phyloP scores from a whole-genome alignment of 768 basidiomycete genomes.

The Collybia sordida region DNA sequence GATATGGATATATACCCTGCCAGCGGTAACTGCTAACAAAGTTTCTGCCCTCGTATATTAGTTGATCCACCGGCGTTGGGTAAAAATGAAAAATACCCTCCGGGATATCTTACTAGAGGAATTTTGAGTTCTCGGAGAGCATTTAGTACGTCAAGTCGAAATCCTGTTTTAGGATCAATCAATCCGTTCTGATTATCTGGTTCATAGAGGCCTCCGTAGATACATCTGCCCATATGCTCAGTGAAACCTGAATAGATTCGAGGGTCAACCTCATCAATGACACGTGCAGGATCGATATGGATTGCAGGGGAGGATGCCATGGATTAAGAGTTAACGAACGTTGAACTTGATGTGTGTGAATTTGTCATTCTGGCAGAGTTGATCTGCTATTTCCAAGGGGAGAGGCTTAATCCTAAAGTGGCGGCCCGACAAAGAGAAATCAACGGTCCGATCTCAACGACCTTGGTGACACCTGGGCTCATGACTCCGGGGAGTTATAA shows the following conservation, averaged over 20 bases:
- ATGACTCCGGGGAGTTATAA: no score
- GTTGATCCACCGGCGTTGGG: not conserved
- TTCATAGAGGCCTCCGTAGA: conserved; percentile 50
- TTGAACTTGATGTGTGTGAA: not conserved
- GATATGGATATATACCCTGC: conserved; percentile 32
- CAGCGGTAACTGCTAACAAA: conserved; percentile 57
- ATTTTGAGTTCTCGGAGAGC: conserved; percentile 44
- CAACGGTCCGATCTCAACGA: no score
- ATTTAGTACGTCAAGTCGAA: conserved; percentile 49
- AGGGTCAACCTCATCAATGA: conserved; percentile 43
- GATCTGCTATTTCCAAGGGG: no score
- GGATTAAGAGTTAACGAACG: not conserved
- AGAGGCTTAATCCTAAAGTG: no score
- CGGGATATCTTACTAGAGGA: conserved; percentile 53
- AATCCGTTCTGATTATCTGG: conserved; percentile 33
- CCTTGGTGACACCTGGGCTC: no score
- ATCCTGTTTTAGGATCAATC: conserved; percentile 41
- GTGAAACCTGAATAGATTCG: conserved; percentile 62
- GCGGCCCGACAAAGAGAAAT: no score
- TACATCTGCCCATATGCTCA: conserved; percentile 59
- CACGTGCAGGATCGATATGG: conserved; percentile 39
- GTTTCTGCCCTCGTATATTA: conserved; percentile 27
- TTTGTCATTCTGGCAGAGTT: no score
- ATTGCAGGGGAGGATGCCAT: conserved; percentile 24
- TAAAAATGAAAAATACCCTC: conserved; percentile 33